Evolutionary conservation across 352 stramenopile genomes (phyloP), one percentile per base, ranked within the genome.

Genomic region (Phytopythium delawarense): DNA sequence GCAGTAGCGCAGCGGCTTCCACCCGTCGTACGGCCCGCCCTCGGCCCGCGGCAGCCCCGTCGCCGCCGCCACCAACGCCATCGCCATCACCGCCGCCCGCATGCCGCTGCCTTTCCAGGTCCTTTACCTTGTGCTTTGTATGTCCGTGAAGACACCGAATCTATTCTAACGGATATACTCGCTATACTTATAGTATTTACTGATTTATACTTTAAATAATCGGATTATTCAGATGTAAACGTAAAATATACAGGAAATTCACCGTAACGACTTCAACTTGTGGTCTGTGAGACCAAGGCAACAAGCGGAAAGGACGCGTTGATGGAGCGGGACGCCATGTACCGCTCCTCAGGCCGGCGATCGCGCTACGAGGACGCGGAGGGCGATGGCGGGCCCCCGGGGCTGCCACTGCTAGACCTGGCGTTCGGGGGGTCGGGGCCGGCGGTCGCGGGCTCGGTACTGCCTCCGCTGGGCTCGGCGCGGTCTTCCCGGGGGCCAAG

Each of bases 1-100:
- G 63, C 86, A 94, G 75, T 94, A 94, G 42, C 72, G 79, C 44
- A 91, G 86, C 45, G 83, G 81, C 61, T 84, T 75, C 86, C 86
- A 94, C 30, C 72, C 76, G 53, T 94, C 81, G 59, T 88, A 94
- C 23, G 75, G 75, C 0, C 75, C 70, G 8, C 75, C 72, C 4
- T 49, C 57, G 32, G 63, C 66, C n/a, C 21, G 57, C 8, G 51
- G 25, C 15, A 62, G 39, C 15, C 59, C 60, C 49, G 16, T 66
- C 44, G 70, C 18, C 11, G 51, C 60, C 49, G 67, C 57, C 45
- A 76, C 57, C 21, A 80, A 5, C 35, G 71, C 49, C 49, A 30
- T 18, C 45, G 25, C 25, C 25, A 28, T 28, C 25, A 2, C 25
- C 25, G 25, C 25, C 25, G 25, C 25, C 2, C 25, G 25, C 25